Conservation (phyloP, 2,329 filamentous ascomycete genomes). For the Chrysoporthe deuterocubensis region DNA sequence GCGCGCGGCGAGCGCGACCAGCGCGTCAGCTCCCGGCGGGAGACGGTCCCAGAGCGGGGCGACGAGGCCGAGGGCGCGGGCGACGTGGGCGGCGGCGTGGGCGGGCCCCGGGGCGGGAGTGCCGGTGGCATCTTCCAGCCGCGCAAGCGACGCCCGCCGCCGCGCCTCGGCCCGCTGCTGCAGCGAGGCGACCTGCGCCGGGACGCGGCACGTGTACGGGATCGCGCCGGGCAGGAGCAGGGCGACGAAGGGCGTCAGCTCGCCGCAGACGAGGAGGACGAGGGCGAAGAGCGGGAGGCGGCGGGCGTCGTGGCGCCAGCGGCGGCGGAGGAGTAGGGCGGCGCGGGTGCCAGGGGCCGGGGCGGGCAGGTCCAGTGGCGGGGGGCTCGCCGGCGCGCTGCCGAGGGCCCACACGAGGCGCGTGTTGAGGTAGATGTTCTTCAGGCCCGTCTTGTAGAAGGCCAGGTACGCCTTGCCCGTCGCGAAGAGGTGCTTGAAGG, state of each 20-base stretch:
- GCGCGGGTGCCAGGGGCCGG: slow-evolving; percentile 58
- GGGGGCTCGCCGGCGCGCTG: slow-evolving; percentile 45
- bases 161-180: slow-evolving; percentile 57
- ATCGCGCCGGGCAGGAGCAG: slow-evolving; percentile 71
- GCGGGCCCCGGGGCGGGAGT: too few species aligned
- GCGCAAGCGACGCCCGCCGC: slow-evolving; percentile 53
- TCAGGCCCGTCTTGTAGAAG: slow-evolving; percentile 89
- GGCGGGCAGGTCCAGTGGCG: slow-evolving; percentile 30
- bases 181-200: slow-evolving; percentile 68
- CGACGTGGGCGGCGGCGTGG: slow-evolving; percentile 41
- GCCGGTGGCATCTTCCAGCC: too few species aligned
- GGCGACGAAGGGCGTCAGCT: slow-evolving; percentile 83
- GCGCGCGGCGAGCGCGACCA: slow-evolving; percentile 54
- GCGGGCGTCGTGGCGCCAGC: slow-evolving; percentile 73
- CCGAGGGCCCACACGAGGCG: slow-evolving; percentile 52
- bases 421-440: slow-evolving; percentile 73
- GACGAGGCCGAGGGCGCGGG: slow-evolving; percentile 51
- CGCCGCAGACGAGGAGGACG: slow-evolving; percentile 77
- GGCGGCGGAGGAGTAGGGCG: slow-evolving; percentile 70
- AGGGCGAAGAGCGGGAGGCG: slow-evolving; percentile 79
- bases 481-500: slow-evolving; percentile 58
- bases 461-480: slow-evolving; percentile 75
- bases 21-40: slow-evolving; percentile 39
- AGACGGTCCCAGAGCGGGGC: slow-evolving; percentile 54
- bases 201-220: slow-evolving; percentile 82